Evolutionary conservation across 2,329 filamentous ascomycete genomes (phyloP).

Genomic region (Fusarium sp.): DNA sequence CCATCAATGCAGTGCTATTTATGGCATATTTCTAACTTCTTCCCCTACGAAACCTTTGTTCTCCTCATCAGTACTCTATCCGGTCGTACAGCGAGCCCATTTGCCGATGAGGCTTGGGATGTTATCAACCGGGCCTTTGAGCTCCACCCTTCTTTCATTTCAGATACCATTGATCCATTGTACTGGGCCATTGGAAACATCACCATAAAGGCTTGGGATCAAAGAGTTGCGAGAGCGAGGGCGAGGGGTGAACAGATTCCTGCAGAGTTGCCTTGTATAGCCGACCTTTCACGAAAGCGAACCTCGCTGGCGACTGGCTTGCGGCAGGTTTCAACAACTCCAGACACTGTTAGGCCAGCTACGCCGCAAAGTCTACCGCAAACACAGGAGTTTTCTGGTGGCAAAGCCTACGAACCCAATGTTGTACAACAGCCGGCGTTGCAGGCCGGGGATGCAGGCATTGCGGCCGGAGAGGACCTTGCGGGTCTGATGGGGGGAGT

Average conservation of each 20-base stretch:
- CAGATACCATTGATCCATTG: background rate
- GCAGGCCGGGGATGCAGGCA: background rate
- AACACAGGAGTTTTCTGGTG: background rate
- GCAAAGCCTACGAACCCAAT: too few species aligned
- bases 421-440: too few species aligned
- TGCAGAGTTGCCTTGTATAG: background rate
- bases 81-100: background rate
- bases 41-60: slow-evolving; percentile 5
- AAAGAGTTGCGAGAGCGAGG: background rate
- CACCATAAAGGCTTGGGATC: background rate
- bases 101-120: background rate
- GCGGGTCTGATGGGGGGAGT: background rate
- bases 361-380: background rate
- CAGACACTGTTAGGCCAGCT: background rate
- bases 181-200: slow-evolving; percentile 4
- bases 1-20: background rate
- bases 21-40: slow-evolving; percentile 8
- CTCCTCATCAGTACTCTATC: slow-evolving; percentile 9
- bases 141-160: background rate
- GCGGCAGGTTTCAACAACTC: background rate
- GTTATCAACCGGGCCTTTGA: slow-evolving; percentile 5
- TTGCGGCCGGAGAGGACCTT: too few species aligned
- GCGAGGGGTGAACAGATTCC: background rate
- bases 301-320: background rate
- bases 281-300: background rate